Base-by-base conservation (phyloP, 2,329 filamentous ascomycete species). In the Paraphaeosphaeria sporulosa region DNA sequence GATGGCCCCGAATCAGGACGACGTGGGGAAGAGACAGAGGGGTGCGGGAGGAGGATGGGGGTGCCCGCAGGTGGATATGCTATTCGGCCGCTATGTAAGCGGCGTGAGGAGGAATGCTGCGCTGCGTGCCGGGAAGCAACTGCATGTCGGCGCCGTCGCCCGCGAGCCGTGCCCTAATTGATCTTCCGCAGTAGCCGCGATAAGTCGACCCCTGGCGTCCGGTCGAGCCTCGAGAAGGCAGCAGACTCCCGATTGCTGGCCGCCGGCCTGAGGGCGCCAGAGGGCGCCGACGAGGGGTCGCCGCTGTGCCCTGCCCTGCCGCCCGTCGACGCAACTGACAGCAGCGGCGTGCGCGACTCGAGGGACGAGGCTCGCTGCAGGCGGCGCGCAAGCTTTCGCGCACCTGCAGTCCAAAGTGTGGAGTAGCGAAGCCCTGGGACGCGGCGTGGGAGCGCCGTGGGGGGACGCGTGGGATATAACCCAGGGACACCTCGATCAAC, bases 161-260 rank as follows among this genome's bases (percentile, higher is more conserved):
- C 48, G 48, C 21, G 38, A 27, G 50, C 25, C 42, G 19, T 25
- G 40, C 25, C 43, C 34, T 12, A 17, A 46, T 51, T 53, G 61
- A 59, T 64, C 64, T 70, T 38, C 70, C 72, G 72, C 72, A 65
- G 68, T 65, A 73, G 71, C 72, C 72, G 71, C 71, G 71, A 72
- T 68, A 70, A 67, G 46, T 32, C 30, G 42, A 36, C 34, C 50
- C 47, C 50, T 46, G 17, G 54, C 38, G 19, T 9, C 23, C n/a
- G 17, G 23, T 32, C 30, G 30, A 32, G 30, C 48, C 17, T 55
- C 40, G 27, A 43, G 6, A 27, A 27, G 52, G 36, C 30, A 36
- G 52, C 52, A 36, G 27, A 30, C 38, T 2, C 38, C 38, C 50
- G 36, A 9, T 4, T 5, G 23, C 21, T 34, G 34, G 34, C 34